Evolutionary conservation across 495 filamentous ascomycete species (phyloP), one percentile per base, ranked within the genome.

Genomic region (Tuber microsphaerosporum): DNA sequence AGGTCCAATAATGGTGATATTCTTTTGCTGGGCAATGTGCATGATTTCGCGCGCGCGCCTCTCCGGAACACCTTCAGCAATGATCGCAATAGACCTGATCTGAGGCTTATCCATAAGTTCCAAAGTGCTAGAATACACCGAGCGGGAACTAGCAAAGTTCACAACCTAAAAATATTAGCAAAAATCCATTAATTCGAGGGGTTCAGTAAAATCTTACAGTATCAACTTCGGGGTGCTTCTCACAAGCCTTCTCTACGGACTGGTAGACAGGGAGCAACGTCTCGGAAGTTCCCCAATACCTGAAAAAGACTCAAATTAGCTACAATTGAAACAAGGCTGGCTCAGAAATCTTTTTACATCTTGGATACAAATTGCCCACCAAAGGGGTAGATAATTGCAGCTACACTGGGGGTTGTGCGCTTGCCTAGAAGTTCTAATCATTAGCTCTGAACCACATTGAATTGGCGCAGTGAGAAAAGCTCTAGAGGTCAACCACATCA

Each of bases 311-410:
- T 61, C n/a, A 16, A 5, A 31, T 65, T 19, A 75, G 83, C 74
- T 69, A 43, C 69, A n/a, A 75, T 65, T 73, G 71, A 41, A 43
- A 70, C 26, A 22, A 43, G 42, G 10, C 2, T 43, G 43, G 46
- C 69, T 20, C 19, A 87, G 75, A 84, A 91, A 31, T 31, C 56
- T 0, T 31, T 31, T 65, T 31, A 79, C 95, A 99, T 99, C 91
- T 99, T 99, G 89, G 94, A 97, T 81, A 99, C 96, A 90, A 98
- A 99, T 85, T 99, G 95, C 73, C 95, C 95, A 85, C 95, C 95
- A 84, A 99, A 99, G 81, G 95, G 97, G 89, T 99, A 99, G 87
- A 99, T 98, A 86, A 99, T 99, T 86, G 94, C 95, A 79, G 95
- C 95, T 71, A 99, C 95, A 77, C 95, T 98, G 75, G 95, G 95